A percentile compares a stretch with the other conserved stretches of the same genome.
Conservation (phyloP, 176 grass and related monocot species). For the Cenchrus americanus region DNA sequence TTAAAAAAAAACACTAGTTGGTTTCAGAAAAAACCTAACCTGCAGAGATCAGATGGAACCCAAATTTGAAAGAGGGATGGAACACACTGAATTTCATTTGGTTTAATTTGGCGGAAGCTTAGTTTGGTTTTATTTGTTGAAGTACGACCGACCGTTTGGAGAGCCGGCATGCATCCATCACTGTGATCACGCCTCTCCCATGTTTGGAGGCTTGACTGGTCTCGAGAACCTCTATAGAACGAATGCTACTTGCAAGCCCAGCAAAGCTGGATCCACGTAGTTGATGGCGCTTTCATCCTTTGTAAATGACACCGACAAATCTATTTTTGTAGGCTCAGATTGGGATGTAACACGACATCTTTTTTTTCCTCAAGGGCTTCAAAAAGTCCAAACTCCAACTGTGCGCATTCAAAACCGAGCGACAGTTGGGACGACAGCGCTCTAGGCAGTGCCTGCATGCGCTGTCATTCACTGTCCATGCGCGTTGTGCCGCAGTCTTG, state of each 20-base stretch:
- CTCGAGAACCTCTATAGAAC: background rate
- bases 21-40: background rate
- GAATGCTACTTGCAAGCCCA: background rate
- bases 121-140: background rate
- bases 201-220: constrained; percentile 16
- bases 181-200: background rate
- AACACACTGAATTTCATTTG: background rate
- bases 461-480: constrained; percentile 24
- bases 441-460: background rate
- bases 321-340: background rate
- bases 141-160: background rate
- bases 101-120: background rate
- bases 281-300: background rate
- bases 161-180: background rate
- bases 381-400: constrained; percentile 29
- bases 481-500: background rate
- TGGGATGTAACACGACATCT: background rate
- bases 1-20: too few species aligned
- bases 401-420: background rate
- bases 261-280: constrained; percentile 57
- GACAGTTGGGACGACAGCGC: background rate
- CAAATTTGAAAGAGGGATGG: background rate
- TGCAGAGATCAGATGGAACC: background rate
- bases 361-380: constrained; percentile 12
- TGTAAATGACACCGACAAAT: constrained; percentile 42